Percentiles rank a stretch among this genome's conserved stretches.
These are phyloP conservation scores for Gossypium sturtianum DNA, from an alignment of 345 rosid species.

Conservation along the genomic window DNA sequence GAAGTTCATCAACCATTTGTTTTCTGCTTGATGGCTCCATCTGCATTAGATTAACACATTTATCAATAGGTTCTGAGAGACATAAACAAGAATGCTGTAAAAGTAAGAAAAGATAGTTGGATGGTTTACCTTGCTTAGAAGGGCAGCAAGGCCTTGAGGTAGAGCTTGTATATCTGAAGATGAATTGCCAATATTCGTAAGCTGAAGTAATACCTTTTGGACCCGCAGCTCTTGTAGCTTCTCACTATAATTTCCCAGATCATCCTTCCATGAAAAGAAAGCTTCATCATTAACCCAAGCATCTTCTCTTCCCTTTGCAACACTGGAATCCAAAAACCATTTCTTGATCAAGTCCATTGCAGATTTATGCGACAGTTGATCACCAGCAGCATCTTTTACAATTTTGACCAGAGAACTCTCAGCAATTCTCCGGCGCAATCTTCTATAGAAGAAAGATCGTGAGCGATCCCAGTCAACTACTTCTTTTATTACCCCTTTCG, in stretches of 20 bases:
- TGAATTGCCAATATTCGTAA: constrained; percentile 64
- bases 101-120: constrained; percentile 3
- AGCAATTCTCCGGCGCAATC: constrained; percentile 64
- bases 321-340: constrained; percentile 70
- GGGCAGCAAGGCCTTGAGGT: constrained; percentile 81
- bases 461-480: constrained; percentile 81
- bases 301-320: constrained; percentile 46
- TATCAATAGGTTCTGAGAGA: constrained; percentile 7
- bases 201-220: constrained; percentile 64
- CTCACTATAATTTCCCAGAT: constrained; percentile 48
- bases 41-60: constrained; percentile 43
- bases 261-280: constrained; percentile 78
- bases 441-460: constrained; percentile 64
- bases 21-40: constrained; percentile 67
- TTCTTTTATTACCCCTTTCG: constrained; percentile 84
- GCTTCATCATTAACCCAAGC: constrained; percentile 77
- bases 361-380: constrained; percentile 51
- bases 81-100: constrained; percentile 1
- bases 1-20: constrained; percentile 45
- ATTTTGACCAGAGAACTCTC: constrained; percentile 65
- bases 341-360: constrained; percentile 61
- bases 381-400: constrained; percentile 63
- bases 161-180: constrained; percentile 66
- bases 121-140: constrained; percentile 72
- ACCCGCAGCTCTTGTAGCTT: constrained; percentile 65